Percentiles rank a stretch among this genome's conserved stretches.
These are phyloP conservation scores for Apocynum venetum DNA, from an alignment of 257 asterid genomes.

Conservation along the genomic window DNA sequence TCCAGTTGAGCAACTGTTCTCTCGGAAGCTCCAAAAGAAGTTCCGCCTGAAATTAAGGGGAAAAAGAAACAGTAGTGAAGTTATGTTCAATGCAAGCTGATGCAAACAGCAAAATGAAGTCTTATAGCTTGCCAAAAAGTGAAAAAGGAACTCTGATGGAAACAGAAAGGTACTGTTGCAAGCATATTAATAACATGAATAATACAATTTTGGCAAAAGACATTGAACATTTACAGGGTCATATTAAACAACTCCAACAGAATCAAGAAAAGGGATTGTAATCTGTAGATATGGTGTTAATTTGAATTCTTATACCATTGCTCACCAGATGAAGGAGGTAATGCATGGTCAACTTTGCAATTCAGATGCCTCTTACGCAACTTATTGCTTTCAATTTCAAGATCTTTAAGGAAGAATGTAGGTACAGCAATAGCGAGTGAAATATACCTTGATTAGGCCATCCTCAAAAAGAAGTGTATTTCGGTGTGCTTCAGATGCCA, in stretches of 20 bases:
- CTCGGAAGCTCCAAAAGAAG: constrained; percentile 89
- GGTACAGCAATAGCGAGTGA: background rate
- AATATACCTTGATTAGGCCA: constrained; percentile 71
- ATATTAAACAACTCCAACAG: background rate
- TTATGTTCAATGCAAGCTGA: background rate
- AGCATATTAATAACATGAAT: background rate
- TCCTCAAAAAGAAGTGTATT: constrained; percentile 69
- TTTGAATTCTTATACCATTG: background rate
- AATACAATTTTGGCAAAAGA: background rate
- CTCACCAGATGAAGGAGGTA: too few relatives aligned
- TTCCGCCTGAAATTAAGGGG: constrained; percentile 57
- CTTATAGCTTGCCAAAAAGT: background rate
- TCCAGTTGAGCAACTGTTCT: constrained; percentile 95
- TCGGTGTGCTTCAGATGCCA: constrained; percentile 64
- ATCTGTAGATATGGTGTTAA: background rate
- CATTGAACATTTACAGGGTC: background rate
- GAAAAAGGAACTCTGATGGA: background rate
- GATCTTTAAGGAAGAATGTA: background rate
- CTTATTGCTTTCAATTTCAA: background rate
- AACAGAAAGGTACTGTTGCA: background rate
- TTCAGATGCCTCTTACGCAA: background rate
- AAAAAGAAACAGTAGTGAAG: background rate
- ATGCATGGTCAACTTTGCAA: background rate
- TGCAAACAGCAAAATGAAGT: background rate
- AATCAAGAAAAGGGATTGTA: background rate